phyloP scores from a whole-genome alignment of 2,329 filamentous ascomycete species.

The Aspergillus felis region DNA sequence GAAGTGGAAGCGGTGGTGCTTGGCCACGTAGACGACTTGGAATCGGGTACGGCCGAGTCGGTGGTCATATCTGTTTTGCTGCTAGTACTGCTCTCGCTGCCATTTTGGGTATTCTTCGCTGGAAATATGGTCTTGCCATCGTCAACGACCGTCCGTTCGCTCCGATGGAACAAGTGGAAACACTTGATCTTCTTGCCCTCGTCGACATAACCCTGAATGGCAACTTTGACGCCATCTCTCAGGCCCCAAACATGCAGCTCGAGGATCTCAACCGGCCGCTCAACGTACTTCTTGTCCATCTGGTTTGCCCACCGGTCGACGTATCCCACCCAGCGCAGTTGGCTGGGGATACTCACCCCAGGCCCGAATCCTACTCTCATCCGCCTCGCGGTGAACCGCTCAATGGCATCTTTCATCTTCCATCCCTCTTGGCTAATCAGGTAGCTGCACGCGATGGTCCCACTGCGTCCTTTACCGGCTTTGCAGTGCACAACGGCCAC shows the following conservation, averaged over 20 bases:
- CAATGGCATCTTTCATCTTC: slow-evolving; percentile 60
- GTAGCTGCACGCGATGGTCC: slow-evolving; percentile 83
- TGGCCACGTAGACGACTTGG: slow-evolving; percentile 13
- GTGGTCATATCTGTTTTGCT: background rate
- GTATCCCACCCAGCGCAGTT: slow-evolving; percentile 82
- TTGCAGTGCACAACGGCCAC: slow-evolving; percentile 96
- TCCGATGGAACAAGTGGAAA: slow-evolving; percentile 72
- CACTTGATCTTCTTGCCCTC: slow-evolving; percentile 81
- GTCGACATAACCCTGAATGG: slow-evolving; percentile 80
- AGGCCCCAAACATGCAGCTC: slow-evolving; percentile 91
- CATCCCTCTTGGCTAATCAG: slow-evolving; percentile 81
- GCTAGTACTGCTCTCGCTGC: background rate
- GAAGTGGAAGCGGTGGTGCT: slow-evolving; percentile 8
- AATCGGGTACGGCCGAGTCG: slow-evolving; percentile 3
- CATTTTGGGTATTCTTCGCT: slow-evolving; percentile 38
- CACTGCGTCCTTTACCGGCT: slow-evolving; percentile 89
- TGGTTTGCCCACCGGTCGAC: slow-evolving; percentile 79
- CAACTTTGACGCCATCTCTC: slow-evolving; percentile 80
- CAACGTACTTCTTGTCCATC: slow-evolving; percentile 71
- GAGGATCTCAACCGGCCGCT: slow-evolving; percentile 75
- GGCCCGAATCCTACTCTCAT: slow-evolving; percentile 88
- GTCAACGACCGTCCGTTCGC: slow-evolving; percentile 59
- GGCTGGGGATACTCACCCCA: slow-evolving; percentile 89
- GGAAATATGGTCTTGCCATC: slow-evolving; percentile 50
- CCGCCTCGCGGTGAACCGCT: slow-evolving; percentile 71